phyloP scores from a whole-genome alignment of 179 eudicot species.

The Silene vulgaris region DNA sequence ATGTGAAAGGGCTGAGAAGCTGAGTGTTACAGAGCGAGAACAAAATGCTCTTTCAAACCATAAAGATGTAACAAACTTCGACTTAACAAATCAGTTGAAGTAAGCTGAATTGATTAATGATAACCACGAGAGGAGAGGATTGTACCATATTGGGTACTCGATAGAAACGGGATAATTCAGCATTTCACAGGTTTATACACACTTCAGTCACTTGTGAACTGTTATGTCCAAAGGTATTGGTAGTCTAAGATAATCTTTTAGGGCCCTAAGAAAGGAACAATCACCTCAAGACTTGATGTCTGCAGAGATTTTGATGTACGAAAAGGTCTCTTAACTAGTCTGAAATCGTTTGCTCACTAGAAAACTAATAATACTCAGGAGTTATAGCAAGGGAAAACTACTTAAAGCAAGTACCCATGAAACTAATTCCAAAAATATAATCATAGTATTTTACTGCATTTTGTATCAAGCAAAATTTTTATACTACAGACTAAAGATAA shows the following conservation, averaged over 20 bases:
- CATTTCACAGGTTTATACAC: background rate
- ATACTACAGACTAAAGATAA: background rate
- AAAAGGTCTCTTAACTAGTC: background rate
- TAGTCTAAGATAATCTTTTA: background rate
- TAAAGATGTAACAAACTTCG: background rate
- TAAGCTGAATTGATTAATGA: background rate
- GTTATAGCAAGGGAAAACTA: background rate
- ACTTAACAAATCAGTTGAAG: background rate
- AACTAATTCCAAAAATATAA: background rate
- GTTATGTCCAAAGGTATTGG: background rate
- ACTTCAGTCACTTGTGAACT: background rate
- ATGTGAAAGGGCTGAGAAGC: too few relatives aligned
- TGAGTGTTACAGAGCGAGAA: too few relatives aligned
- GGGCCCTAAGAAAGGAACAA: background rate
- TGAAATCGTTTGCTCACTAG: background rate
- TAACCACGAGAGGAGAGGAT: background rate
- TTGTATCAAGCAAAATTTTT: too few relatives aligned
- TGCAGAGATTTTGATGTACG: background rate
- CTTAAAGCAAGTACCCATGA: constrained; percentile 3
- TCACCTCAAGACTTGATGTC: background rate
- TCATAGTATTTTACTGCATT: too few relatives aligned
- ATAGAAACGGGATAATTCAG: background rate
- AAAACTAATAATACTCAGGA: background rate
- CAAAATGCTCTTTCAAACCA: too few relatives aligned
- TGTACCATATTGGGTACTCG: constrained; percentile 6